These are phyloP conservation scores for Umbelopsis vinacea DNA, from an alignment of 192 early-diverging fungal genomes.

Conservation along the genomic window DNA sequence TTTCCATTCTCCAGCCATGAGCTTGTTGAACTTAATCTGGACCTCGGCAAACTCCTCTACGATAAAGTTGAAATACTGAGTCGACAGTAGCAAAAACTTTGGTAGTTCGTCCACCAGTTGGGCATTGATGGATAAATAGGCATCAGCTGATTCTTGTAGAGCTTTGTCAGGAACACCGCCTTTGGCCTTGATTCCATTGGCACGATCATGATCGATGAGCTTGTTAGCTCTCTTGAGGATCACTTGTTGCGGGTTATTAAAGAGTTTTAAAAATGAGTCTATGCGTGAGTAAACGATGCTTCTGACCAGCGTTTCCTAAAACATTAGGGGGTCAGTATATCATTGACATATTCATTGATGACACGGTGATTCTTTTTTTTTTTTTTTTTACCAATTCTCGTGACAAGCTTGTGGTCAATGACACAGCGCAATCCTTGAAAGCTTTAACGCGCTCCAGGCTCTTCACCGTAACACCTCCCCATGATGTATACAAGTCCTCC, in stretches of 20 bases:
- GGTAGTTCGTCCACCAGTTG: slow-evolving; percentile 79
- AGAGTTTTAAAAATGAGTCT: slow-evolving; percentile 51
- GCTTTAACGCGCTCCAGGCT: slow-evolving; percentile 37
- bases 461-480: slow-evolving; percentile 31
- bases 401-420: slow-evolving; percentile 43
- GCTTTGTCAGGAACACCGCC: slow-evolving; percentile 70
- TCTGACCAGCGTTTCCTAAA: slow-evolving; percentile 27
- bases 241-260: slow-evolving; percentile 68
- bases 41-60: slow-evolving; percentile 57
- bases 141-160: slow-evolving; percentile 65
- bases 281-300: slow-evolving; percentile 48
- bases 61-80: slow-evolving; percentile 65
- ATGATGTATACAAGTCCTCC: slow-evolving; percentile 60
- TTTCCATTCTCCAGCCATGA: slow-evolving; percentile 47
- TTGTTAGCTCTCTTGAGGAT: slow-evolving; percentile 78
- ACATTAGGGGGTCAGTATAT: neutral
- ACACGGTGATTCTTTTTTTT: too few species aligned
- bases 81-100: slow-evolving; percentile 57
- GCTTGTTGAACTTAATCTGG: slow-evolving; percentile 55
- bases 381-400: slow-evolving; percentile 46
- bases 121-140: slow-evolving; percentile 68
- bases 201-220: slow-evolving; percentile 73
- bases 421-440: slow-evolving; percentile 38
- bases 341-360: too few species aligned
- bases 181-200: slow-evolving; percentile 56